A percentile compares a stretch with the other conserved stretches of the same genome.
phyloP scores from a whole-genome alignment of 805 yeast species.

The Wickerhamiella bombiphila region DNA sequence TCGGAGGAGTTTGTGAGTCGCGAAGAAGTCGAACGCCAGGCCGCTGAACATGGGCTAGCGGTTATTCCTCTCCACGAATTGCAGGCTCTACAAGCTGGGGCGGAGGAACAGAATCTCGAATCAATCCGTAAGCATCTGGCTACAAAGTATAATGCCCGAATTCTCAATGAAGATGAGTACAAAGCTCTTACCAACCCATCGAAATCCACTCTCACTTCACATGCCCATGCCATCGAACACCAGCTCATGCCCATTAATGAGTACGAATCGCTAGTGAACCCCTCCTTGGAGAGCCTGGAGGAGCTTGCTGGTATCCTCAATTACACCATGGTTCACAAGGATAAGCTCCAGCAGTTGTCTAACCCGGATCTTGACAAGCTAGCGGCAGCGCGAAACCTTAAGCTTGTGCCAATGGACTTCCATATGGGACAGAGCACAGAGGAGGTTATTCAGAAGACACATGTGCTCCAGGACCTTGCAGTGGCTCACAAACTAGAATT shows the following conservation, averaged over 20 bases:
- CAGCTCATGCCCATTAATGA: background rate
- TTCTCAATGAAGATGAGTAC: conserved; percentile 2
- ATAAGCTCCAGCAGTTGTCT: background rate
- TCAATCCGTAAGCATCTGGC: background rate
- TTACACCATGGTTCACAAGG: background rate
- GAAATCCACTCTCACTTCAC: background rate
- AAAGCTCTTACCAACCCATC: background rate
- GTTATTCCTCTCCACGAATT: background rate
- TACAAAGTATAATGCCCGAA: background rate
- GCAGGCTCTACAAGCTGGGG: background rate
- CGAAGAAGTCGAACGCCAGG: background rate
- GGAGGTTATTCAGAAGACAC: conserved; percentile 1
- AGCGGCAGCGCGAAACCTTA: background rate
- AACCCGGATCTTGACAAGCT: background rate
- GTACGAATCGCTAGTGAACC: conserved; percentile 1
- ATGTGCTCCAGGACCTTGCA: background rate
- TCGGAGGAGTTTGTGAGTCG: background rate
- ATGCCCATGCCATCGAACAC: background rate
- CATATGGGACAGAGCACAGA: background rate
- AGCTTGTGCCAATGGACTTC: background rate
- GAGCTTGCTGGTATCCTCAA: conserved; percentile 1
- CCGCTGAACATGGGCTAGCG: background rate
- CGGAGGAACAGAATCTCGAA: background rate
- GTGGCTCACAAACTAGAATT: background rate
- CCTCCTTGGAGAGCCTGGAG: conserved; percentile 1